Base-by-base conservation (phyloP, 257 asterid genomes). In the Solanum tarapatanum region DNA sequence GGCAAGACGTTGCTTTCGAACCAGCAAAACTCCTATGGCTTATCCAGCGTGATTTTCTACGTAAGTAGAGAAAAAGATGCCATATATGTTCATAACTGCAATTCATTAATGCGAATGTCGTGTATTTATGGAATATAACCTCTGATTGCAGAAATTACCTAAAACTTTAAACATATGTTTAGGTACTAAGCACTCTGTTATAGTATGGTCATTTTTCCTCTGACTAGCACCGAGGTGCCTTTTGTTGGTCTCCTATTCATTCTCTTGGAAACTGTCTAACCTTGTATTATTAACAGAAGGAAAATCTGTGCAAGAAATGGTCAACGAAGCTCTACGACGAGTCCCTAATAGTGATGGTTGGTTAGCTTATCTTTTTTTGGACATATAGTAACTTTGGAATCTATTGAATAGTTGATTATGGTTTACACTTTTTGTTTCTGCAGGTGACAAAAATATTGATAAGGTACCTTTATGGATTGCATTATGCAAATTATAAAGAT, bases 21-120 rank as follows among this genome's bases (percentile, higher is more conserved):
- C 99, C 99, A 43, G 99, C 99, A 73, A 97, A 96, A 90, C 94
- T 97, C 84, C 92, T 97, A 86, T 97, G 99, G 99, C 92, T 97
- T 90, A 97, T 97, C 91, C 99, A 97, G 91, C 99, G 99, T 85
- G 99, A 97, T 91, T 97, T 97, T 89, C 93, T 96, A 85, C 98
- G 99, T 97, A 91, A 90, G 99, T 92, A 23, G 51, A 62, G 72
- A 73, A 73, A 70, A 80, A 2, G 6, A 16, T 80, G 9, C 39
- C 68, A 80, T 16, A 13, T 77, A 41, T 43, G 24, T 8, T 17
- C 68, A 2, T 26, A 26, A 45, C 68, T 45, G 41, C 17, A 48
- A 48, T 26, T 43, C 11, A 16, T 43, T 8, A 80, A 79, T 43
- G 37, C 3, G 64, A 41, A 80, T 80, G 17, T 16, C 11, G 6